Evolutionary conservation across 352 stramenopile genomes (phyloP).

Genomic region (Pythium apleroticum): DNA sequence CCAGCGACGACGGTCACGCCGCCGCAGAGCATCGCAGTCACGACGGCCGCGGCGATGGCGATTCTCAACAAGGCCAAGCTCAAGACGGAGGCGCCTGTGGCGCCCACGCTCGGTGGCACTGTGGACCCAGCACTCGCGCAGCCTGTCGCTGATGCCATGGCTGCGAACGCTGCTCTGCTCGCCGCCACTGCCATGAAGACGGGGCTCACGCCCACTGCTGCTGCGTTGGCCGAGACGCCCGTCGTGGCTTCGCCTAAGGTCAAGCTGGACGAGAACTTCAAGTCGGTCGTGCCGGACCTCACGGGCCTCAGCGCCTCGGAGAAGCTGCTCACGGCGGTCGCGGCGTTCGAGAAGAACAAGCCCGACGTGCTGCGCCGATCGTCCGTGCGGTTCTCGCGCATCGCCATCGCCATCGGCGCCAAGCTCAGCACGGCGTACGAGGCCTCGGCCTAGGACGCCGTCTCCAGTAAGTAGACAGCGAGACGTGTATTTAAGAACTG

Average conservation of each 20-base stretch:
- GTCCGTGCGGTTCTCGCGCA: constrained; percentile 58
- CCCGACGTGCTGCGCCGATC: constrained; percentile 71
- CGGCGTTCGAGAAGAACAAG: constrained; percentile 84
- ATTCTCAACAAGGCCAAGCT: constrained; percentile 36
- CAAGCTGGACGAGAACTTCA: constrained; percentile 37
- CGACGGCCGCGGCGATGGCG: constrained; percentile 27
- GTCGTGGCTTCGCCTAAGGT: not conserved
- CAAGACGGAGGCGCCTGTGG: constrained; percentile 12
- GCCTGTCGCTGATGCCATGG: constrained; percentile 17
- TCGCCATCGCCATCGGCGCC: constrained; percentile 71
- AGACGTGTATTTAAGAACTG: not conserved
- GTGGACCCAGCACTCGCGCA: constrained; percentile 17
- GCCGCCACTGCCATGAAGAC: constrained; percentile 10
- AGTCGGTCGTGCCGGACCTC: constrained; percentile 74
- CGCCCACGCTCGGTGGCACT: constrained; percentile 6
- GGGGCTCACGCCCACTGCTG: constrained; percentile 17
- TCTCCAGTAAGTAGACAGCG: not conserved
- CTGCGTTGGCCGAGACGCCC: not conserved
- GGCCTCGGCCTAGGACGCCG: constrained; percentile 27
- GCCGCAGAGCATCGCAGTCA: constrained; percentile 27
- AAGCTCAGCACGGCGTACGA: constrained; percentile 79
- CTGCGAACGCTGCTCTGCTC: constrained; percentile 9
- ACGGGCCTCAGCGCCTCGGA: constrained; percentile 72
- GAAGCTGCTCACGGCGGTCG: constrained; percentile 75
- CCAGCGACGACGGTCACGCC: constrained; percentile 19